Base-by-base conservation (phyloP, 129 eudicot genomes). In the Chrysanthemum makinoi region DNA sequence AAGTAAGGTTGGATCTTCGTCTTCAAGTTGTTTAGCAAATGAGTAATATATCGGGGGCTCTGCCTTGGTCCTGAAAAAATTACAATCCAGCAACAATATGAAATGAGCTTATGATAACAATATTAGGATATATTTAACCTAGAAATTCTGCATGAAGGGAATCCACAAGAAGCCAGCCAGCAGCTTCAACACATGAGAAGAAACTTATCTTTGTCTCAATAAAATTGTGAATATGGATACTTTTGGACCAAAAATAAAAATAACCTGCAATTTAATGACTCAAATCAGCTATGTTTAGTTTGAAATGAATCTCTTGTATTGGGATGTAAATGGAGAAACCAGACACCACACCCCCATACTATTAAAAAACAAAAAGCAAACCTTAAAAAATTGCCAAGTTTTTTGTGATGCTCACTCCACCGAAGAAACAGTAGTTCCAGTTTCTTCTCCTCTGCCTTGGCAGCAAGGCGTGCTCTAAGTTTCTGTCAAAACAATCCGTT, bases 211-310 rank as follows among this genome's bases (percentile, higher is more conserved):
- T 95, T 55, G 90, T 80, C 96, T 90, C 99, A 84, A 86, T 84
- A 87, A 90, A 95, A 95, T 80, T 86, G 99, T 89, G 96, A 86
- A 90, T 90, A 95, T 90, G 97, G 91, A 90, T 81, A 90, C 98
- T 87, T 95, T 85, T 74, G 95, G 97, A 90, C 97, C 97, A 80
- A 86, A 94, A 86, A 71, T 74, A 95, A 86, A 95, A 95, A 80
- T 95, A 95, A 95, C 99, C 99, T 95, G 97, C 72, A 75, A 76
- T 30, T 53, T 39, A 75, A 11, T 24, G 5, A 70, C 39, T 15
- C 46, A 73, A 44, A 17, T 62, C 62, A 70, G 52, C 50, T 60
- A 16, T 50, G 54, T 19, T 52, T 44, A 69, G 46, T 33, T 33
- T 33, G 7, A 20, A 20, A 20, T 20, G 20, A 28, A 28, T 28